phyloP scores from a whole-genome alignment of 2,329 filamentous ascomycete genomes.

The Trichophyton rubrum region DNA sequence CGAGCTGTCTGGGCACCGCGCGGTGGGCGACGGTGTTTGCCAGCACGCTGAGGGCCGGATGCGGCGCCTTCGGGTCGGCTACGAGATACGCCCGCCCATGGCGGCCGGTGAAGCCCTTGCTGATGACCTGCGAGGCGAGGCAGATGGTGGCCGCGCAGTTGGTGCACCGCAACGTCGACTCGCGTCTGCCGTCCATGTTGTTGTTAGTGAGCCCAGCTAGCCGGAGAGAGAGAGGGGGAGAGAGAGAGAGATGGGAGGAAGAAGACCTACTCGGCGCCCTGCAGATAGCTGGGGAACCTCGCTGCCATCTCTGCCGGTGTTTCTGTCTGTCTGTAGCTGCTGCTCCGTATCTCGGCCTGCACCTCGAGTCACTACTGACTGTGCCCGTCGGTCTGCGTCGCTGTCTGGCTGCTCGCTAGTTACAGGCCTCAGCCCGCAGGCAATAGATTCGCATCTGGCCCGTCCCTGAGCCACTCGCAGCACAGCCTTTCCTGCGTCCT shows the following conservation, averaged over 20 bases:
- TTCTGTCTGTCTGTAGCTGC: no score
- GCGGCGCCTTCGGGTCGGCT: slow-evolving; percentile 23
- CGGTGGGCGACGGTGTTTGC: slow-evolving; percentile 48
- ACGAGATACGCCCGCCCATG: slow-evolving; percentile 54
- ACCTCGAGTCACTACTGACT: neutral
- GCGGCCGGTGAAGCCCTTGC: slow-evolving; percentile 53
- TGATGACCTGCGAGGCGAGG: slow-evolving; percentile 47
- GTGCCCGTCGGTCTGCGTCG: neutral
- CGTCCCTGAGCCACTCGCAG: neutral
- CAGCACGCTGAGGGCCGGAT: slow-evolving; percentile 23
- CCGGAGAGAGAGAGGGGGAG: no score
- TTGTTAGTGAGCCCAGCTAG: neutral
- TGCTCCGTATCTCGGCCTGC: no score
- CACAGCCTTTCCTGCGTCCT: no score
- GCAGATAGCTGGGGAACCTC: neutral
- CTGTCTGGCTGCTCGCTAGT: no score
- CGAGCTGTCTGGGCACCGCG: slow-evolving; percentile 45
- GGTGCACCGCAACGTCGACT: slow-evolving; percentile 43
- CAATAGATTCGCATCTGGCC: neutral
- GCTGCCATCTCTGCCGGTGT: neutral
- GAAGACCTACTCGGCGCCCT: neutral
- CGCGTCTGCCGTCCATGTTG: neutral
- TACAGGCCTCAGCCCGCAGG: neutral
- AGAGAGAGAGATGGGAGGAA: no score
- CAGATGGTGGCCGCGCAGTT: slow-evolving; percentile 49